Base-by-base conservation (phyloP, 495 filamentous ascomycete species). In the Bombardia bombarda region DNA sequence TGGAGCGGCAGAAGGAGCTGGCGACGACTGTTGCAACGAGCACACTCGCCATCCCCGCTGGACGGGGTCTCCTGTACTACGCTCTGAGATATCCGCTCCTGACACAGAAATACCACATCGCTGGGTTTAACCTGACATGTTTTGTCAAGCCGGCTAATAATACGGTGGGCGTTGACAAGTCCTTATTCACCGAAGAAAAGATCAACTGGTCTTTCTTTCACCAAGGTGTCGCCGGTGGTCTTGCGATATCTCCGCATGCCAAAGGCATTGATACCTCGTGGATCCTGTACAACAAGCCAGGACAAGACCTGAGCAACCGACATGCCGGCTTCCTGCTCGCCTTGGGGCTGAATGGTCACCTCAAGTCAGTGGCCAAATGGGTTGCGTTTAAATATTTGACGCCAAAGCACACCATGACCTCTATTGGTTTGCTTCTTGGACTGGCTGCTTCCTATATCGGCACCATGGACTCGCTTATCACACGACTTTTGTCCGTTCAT, bases 131-230 rank as follows among this genome's bases (percentile, higher is more conserved):
- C 35, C 70, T 94, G 23, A 82, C 80, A 38, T 95, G 88, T 50
- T 65, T 90, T 10, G 88, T 99, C 74, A 88, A 87, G 50, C 92
- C 93, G 12, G 79, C 84, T 32, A 90, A 90, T 52, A 87, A 85
- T 30, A 92, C 85, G 7, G 83, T 96, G 13, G 86, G 82, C 20
- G 87, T 88, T 7, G 93, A 99, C 53, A 83, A 87, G 51, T 72
- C 65, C 17, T 66, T 79, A 1, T 93, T 90, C 51, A 86, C 83
- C 0, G 92, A 99, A 62, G 92, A 99, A 59, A 97, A 94, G 65
- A 83, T 92, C 14, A 84, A 82, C 58, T 99, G 92, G 92, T 92
- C 90, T 0, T 99, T 95, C 63, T 98, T 99, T 67, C 90, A 99
- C 64, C 84, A 89, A 45, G 92, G 92, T 24, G 92, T 94, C 17